These are phyloP conservation scores for Batkoa obscura DNA, from an alignment of 371 early-diverging fungal genomes.

Conservation along the genomic window DNA sequence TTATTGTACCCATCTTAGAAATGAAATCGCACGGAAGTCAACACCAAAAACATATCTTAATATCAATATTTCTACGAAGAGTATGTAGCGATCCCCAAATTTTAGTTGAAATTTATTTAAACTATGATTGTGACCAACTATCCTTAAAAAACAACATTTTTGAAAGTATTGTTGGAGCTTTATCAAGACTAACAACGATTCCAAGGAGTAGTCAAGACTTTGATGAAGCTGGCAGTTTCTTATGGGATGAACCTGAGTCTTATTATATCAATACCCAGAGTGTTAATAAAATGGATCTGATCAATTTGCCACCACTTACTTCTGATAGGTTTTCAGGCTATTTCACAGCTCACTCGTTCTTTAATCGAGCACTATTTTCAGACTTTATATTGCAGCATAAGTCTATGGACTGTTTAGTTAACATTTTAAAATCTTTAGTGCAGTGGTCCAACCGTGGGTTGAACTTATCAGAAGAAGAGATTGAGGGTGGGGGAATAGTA, in stretches of 20 bases:
- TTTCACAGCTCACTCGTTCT: slow-evolving; percentile 1
- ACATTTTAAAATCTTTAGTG: slow-evolving; percentile 32
- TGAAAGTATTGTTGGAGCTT: not conserved
- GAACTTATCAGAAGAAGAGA: not conserved
- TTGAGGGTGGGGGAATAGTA: not conserved
- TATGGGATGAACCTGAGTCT: slow-evolving; percentile 4
- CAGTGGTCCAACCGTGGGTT: slow-evolving; percentile 25
- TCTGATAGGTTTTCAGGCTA: slow-evolving; percentile 3
- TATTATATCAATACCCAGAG: not conserved
- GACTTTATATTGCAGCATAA: slow-evolving; percentile 17
- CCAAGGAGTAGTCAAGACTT: slow-evolving; percentile 43
- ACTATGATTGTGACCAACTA: slow-evolving; percentile 73
- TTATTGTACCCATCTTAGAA: slow-evolving; percentile 45
- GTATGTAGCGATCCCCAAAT: slow-evolving; percentile 57
- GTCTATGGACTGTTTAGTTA: slow-evolving; percentile 18
- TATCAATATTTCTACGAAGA: slow-evolving; percentile 21
- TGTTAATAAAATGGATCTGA: not conserved
- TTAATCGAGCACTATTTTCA: slow-evolving; percentile 10
- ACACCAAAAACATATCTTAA: slow-evolving; percentile 16
- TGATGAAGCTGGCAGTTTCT: slow-evolving; percentile 10
- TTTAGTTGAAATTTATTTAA: slow-evolving; percentile 87
- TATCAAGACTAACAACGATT: slow-evolving; percentile 23
- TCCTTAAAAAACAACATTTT: slow-evolving; percentile 5
- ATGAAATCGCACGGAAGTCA: slow-evolving; percentile 18
- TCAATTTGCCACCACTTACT: slow-evolving; percentile 3